These are phyloP conservation scores for Cunninghamia lanceolata DNA, from an alignment of 75 land plant species.

Conservation along the genomic window DNA sequence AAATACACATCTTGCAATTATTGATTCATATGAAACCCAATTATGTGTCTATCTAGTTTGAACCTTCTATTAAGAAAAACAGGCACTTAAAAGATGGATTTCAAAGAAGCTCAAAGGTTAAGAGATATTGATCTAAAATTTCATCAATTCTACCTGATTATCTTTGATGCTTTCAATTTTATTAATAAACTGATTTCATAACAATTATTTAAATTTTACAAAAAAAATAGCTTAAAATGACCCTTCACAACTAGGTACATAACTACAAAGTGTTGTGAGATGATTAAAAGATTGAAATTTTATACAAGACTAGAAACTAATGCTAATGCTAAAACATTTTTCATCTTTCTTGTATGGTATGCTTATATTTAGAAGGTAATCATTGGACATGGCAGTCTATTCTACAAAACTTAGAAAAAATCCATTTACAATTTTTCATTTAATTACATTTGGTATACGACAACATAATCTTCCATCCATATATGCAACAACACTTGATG, in stretches of 20 bases:
- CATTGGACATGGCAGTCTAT: constrained; percentile 6
- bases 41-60: no score
- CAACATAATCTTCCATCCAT: constrained; percentile 87
- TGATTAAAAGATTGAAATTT: neutral
- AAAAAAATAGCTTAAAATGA: neutral
- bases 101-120: neutral
- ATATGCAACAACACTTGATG: constrained; percentile 81
- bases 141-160: neutral
- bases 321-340: neutral
- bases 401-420: constrained; percentile 86
- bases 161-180: neutral
- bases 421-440: constrained; percentile 84
- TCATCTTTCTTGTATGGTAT: neutral
- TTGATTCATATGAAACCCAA: neutral
- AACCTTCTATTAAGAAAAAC: neutral
- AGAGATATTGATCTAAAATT: neutral
- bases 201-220: neutral
- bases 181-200: neutral
- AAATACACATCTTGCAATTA: neutral
- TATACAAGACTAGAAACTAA: neutral
- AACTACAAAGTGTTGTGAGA: neutral
- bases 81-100: neutral
- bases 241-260: neutral
- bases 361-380: neutral
- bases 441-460: constrained; percentile 71